Conservation (phyloP, 202 grass and related monocot species). For the Hordeum pubiflorum region DNA sequence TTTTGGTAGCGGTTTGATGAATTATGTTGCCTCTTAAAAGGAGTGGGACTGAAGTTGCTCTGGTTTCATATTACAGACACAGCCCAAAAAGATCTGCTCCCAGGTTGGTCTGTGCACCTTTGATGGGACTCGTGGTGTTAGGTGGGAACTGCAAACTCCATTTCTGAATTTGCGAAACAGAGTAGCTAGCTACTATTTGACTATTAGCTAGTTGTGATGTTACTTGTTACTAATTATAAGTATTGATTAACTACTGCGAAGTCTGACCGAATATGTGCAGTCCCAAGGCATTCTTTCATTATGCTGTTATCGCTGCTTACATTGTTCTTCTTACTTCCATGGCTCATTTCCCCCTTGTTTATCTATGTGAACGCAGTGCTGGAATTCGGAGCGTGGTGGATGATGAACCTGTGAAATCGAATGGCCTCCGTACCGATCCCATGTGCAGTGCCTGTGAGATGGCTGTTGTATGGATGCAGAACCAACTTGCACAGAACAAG, state of each 20-base stretch:
- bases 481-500: slow-evolving; percentile 60
- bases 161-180: slow-evolving; percentile 4
- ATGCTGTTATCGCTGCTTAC: no score
- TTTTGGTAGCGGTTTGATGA: neutral
- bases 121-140: slow-evolving; percentile 56
- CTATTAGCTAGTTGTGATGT: neutral
- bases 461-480: slow-evolving; percentile 91
- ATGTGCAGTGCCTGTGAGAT: slow-evolving; percentile 78
- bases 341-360: neutral
- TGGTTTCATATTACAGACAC: slow-evolving; percentile 46
- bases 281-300: neutral
- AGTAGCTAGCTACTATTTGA: neutral
- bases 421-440: slow-evolving; percentile 24
- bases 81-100: slow-evolving; percentile 66
- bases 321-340: no score
- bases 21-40: neutral
- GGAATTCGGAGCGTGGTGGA: slow-evolving; percentile 63
- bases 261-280: neutral
- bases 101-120: slow-evolving; percentile 75
- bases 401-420: slow-evolving; percentile 26
- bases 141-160: slow-evolving; percentile 37
- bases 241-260: neutral
- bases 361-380: slow-evolving; percentile 27
- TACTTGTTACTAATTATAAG: neutral
- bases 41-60: neutral